These are phyloP conservation scores for Colletotrichum sp. DNA, from an alignment of 2,329 filamentous ascomycete species.

Conservation along the genomic window DNA sequence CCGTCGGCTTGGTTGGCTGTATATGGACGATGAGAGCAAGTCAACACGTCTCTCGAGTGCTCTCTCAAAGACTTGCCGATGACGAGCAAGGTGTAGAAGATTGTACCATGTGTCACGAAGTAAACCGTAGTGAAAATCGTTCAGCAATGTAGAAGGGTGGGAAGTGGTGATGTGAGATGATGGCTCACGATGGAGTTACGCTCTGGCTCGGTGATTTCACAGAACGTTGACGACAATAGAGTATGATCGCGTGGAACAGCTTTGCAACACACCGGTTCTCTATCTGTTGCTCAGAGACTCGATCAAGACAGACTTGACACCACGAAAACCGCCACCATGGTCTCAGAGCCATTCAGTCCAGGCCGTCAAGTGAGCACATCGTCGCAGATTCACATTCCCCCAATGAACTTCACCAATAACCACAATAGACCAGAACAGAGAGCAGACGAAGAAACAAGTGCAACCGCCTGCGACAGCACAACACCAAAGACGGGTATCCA, in stretches of 20 bases:
- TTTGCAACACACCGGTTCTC: background rate
- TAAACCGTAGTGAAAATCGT: no score
- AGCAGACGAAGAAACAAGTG: background rate
- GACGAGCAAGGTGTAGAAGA: no score
- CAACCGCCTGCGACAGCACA: background rate
- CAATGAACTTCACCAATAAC: background rate
- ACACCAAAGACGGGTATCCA: background rate
- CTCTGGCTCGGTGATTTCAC: background rate
- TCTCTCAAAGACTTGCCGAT: no score
- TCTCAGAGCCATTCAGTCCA: background rate
- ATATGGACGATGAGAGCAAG: no score
- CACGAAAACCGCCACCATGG: background rate
- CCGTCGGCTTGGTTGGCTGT: no score
- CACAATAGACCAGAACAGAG: background rate
- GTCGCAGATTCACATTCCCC: background rate
- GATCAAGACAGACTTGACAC: background rate
- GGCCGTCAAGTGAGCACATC: background rate
- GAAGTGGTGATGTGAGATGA: background rate
- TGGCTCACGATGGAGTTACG: background rate
- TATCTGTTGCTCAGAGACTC: background rate
- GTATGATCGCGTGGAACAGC: background rate
- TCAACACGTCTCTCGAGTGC: no score
- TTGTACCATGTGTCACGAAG: no score
- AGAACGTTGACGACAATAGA: background rate
- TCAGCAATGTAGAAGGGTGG: background rate